Evolutionary conservation across 2,329 filamentous ascomycete genomes (phyloP), one percentile per base, ranked within the genome.

Genomic region (Incumbomyces delicatus): DNA sequence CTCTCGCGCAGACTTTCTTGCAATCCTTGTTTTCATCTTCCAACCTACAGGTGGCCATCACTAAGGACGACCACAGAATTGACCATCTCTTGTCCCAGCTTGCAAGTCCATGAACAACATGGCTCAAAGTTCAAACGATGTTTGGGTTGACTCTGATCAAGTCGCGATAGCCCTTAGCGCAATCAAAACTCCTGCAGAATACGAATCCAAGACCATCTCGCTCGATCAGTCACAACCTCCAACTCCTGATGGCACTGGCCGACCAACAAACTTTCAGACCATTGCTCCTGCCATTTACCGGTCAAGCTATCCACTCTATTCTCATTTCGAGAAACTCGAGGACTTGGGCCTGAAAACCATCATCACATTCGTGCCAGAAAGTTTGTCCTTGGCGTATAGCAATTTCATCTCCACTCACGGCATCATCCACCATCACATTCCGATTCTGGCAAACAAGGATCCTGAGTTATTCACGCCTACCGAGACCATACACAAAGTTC

Each of bases 401-500:
- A 55, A 62, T 2, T 95, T 92, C 60, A 76, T 94, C 55, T 61
- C 71, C 32, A 63, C 69, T 4, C 78, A 83, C 55, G 73, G 73
- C 51, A 90, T 95, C 58, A 74, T 74, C 37, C 87, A 94, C 57
- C 70, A 80, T 53, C 73, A 85, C 35, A 83, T 94, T 58, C 76
- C 82, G 55, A 85, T 95, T 71, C 78, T 81, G 51, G 84, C 88
- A n/a, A 95, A 94, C 55, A 95, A 95, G 65, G 88, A 89, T 41
- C 65, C 70, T 20, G 62, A 71, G 57, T 73, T 82, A 46, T 74
- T 74, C 7, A 87, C 87, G 31, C 77, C 83, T 1, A 61, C 78
- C 6, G 64, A 71, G 37, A 78, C 80, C 20, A 87, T 95, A 74
- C 74, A 76, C 51, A 69, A 77, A 6, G 87, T 90, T 38, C 72